Evolutionary conservation across 2,329 filamentous ascomycete genomes (phyloP).

Genomic region (Neonectria faginata): DNA sequence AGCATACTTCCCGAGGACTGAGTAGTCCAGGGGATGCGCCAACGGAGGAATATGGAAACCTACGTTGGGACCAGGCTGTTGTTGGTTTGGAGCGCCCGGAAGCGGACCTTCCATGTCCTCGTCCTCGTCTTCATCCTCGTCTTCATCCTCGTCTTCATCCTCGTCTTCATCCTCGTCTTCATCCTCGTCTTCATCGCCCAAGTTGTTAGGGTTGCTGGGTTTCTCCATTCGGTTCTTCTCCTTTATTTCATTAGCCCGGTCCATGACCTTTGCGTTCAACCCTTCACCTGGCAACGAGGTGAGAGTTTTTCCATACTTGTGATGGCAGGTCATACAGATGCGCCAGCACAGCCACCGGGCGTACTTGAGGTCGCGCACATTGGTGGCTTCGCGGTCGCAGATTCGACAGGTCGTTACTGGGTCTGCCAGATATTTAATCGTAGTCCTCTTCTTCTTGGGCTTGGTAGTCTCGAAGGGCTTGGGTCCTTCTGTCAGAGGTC

Average conservation of each 20-base stretch:
- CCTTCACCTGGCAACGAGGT: background rate
- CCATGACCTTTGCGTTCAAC: background rate
- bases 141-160: background rate
- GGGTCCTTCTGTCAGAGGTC: too few relatives aligned
- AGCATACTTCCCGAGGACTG: too few relatives aligned
- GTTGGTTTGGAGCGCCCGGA: background rate
- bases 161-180: background rate
- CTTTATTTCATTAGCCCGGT: background rate
- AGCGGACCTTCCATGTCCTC: background rate
- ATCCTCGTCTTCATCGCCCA: background rate
- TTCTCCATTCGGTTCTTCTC: background rate
- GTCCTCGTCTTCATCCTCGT: background rate
- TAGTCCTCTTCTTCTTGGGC: background rate
- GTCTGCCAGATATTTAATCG: background rate
- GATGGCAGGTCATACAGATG: background rate
- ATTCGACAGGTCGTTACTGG: background rate
- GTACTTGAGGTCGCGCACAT: background rate
- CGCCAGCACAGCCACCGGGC: conserved; percentile 16
- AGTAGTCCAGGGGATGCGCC: too few relatives aligned
- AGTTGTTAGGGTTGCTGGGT: background rate
- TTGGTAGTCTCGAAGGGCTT: background rate
- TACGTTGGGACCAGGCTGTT: background rate
- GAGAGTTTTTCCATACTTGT: background rate
- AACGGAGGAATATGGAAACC: background rate
- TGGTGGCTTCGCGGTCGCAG: background rate